Evolutionary conservation across 208 protist species (phyloP).

Genomic region (Novymonas esmeraldas): DNA sequence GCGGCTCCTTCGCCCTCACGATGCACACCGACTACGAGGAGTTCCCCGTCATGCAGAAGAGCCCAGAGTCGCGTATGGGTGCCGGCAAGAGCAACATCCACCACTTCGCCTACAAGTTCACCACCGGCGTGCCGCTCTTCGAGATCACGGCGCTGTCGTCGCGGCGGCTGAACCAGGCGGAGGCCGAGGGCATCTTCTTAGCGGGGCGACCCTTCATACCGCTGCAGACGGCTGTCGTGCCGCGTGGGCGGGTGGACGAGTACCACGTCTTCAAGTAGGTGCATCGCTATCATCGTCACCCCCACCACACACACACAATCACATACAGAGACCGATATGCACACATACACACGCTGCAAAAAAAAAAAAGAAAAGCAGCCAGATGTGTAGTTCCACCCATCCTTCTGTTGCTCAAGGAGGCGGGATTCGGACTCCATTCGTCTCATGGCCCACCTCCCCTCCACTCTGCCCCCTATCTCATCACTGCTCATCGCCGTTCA

Average conservation of each 20-base stretch:
- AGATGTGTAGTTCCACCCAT: no score
- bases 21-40: slow-evolving; percentile 93
- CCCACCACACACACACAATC: no score
- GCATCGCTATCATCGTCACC: no score
- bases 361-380: no score
- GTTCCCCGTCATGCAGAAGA: slow-evolving; percentile 90
- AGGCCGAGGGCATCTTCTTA: slow-evolving; percentile 91
- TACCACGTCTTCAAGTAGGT: slow-evolving; percentile 92
- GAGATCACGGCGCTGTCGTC: slow-evolving; percentile 74
- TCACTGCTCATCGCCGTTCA: no score
- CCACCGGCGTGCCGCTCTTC: slow-evolving; percentile 87
- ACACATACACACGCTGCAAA: background rate
- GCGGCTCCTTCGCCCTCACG: slow-evolving; percentile 78
- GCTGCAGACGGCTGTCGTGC: slow-evolving; percentile 88
- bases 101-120: slow-evolving; percentile 93
- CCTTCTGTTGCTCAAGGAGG: no score
- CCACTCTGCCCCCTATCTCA: no score
- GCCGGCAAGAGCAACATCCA: slow-evolving; percentile 91
- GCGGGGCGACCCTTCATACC: slow-evolving; percentile 82
- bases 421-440: no score
- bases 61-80: slow-evolving; percentile 90
- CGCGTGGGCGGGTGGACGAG: slow-evolving; percentile 89
- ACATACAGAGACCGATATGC: background rate
- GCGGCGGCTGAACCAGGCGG: slow-evolving; percentile 79
- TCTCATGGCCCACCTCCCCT: no score